Evolutionary conservation across 2,329 filamentous ascomycete species (phyloP).

Genomic region (Cladosporium velox): DNA sequence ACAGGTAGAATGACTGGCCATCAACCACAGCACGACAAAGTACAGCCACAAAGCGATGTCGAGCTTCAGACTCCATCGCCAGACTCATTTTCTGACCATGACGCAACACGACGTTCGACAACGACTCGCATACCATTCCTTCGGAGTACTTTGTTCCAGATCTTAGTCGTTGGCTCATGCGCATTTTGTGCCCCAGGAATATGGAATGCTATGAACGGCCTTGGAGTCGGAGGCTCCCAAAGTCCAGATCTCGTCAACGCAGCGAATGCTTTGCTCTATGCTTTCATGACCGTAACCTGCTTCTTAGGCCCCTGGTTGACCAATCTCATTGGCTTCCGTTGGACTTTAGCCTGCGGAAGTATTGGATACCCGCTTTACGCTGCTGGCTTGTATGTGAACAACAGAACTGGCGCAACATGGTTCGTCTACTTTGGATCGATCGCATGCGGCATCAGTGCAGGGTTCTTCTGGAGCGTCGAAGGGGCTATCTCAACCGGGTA

Average conservation of each 20-base stretch:
- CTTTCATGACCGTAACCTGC: slow-evolving; percentile 71
- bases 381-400: slow-evolving; percentile 52
- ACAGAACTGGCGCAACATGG: slow-evolving; percentile 53
- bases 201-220: slow-evolving; percentile 69
- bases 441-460: slow-evolving; percentile 50
- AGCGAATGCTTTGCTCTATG: slow-evolving; percentile 71
- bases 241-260: slow-evolving; percentile 68
- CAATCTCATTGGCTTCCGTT: slow-evolving; percentile 36
- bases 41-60: not conserved
- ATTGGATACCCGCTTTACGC: slow-evolving; percentile 49
- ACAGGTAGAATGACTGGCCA: not conserved
- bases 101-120: not conserved
- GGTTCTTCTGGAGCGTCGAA: slow-evolving; percentile 54
- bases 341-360: slow-evolving; percentile 29
- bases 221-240: slow-evolving; percentile 68
- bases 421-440: slow-evolving; percentile 52
- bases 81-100: not conserved
- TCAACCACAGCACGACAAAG: not conserved
- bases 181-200: slow-evolving; percentile 43
- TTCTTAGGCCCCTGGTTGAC: slow-evolving; percentile 51
- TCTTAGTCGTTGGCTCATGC: slow-evolving; percentile 17
- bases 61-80: slow-evolving; percentile 10
- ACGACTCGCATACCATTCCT: slow-evolving; percentile 21
- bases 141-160: slow-evolving; percentile 22
- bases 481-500: slow-evolving; percentile 53